These are phyloP conservation scores for Ambrosia trifida DNA, from an alignment of 129 eudicot species.

Conservation along the genomic window DNA sequence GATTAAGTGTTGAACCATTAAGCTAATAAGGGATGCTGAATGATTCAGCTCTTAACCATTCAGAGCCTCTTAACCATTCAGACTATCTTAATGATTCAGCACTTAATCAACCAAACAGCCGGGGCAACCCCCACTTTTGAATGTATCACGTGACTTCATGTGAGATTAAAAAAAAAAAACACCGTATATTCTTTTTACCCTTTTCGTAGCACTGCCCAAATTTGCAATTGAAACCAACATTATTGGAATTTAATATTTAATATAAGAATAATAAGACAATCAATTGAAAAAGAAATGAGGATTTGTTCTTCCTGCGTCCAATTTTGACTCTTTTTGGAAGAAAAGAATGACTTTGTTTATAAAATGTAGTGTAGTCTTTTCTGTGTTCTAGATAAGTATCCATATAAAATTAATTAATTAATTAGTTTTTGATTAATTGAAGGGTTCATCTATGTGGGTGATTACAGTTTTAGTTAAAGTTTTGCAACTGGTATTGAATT, in stretches of 20 bases:
- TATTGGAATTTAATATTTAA: not conserved
- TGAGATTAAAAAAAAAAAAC: too few relatives aligned
- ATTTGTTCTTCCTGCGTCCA: slow-evolving; percentile 21
- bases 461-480: too few relatives aligned
- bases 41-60: too few relatives aligned
- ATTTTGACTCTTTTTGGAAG: slow-evolving; percentile 25
- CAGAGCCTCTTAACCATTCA: too few relatives aligned
- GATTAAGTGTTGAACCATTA: too few relatives aligned
- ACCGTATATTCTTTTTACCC: not conserved
- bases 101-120: too few relatives aligned
- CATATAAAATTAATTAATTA: not conserved
- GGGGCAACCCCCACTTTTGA: too few relatives aligned
- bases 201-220: not conserved
- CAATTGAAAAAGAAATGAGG: slow-evolving; percentile 20
- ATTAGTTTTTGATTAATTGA: not conserved
- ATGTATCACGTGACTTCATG: too few relatives aligned
- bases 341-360: slow-evolving; percentile 37
- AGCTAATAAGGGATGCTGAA: too few relatives aligned
- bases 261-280: not conserved
- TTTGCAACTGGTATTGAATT: too few relatives aligned
- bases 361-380: slow-evolving; percentile 14
- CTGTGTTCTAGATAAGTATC: not conserved
- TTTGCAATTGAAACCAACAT: not conserved
- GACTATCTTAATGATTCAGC: too few relatives aligned
- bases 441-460: too few relatives aligned